Conservation (phyloP, 2,329 filamentous ascomycete species). For the Apiospora koreana region DNA sequence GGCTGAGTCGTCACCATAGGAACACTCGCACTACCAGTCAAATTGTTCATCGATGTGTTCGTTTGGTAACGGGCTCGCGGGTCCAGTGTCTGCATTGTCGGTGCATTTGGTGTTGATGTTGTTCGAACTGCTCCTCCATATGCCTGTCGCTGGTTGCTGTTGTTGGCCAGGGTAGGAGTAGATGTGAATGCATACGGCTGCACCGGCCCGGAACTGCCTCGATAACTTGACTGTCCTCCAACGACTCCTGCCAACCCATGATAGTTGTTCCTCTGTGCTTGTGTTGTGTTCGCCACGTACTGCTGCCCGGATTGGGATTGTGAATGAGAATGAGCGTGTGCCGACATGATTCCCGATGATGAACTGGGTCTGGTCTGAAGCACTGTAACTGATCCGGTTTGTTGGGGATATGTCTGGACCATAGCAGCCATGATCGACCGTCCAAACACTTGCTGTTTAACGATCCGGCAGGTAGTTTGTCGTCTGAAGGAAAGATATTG, state of each 20-base stretch:
- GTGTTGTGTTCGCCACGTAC: conserved; percentile 46
- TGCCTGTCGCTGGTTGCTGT: conserved; percentile 53
- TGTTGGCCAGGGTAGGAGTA: conserved; percentile 64
- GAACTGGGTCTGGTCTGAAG: conserved; percentile 73
- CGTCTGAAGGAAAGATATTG: background rate
- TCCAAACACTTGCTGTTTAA: background rate
- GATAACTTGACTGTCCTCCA: conserved; percentile 49
- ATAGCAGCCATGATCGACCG: conserved; percentile 74
- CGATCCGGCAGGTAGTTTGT: background rate
- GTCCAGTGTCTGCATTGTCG: conserved; percentile 41
- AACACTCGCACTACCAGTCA: conserved; percentile 28
- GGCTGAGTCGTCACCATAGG: conserved; percentile 27
- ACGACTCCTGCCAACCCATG: conserved; percentile 47
- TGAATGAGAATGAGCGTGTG: conserved; percentile 40
- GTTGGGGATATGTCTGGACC: conserved; percentile 79
- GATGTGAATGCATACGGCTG: conserved; percentile 77
- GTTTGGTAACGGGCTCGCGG: conserved; percentile 37
- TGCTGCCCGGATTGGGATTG: conserved; percentile 36
- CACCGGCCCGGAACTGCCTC: conserved; percentile 57
- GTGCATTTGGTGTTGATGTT: conserved; percentile 45
- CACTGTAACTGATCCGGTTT: conserved; percentile 72
- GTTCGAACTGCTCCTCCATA: conserved; percentile 49
- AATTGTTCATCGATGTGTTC: conserved; percentile 26
- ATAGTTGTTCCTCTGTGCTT: conserved; percentile 50
- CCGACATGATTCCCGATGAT: conserved; percentile 59